Percentiles rank a stretch among this genome's conserved stretches.
Evolutionary conservation across 352 stramenopile genomes (phyloP).

Genomic region (Globisporangium irregulare): DNA sequence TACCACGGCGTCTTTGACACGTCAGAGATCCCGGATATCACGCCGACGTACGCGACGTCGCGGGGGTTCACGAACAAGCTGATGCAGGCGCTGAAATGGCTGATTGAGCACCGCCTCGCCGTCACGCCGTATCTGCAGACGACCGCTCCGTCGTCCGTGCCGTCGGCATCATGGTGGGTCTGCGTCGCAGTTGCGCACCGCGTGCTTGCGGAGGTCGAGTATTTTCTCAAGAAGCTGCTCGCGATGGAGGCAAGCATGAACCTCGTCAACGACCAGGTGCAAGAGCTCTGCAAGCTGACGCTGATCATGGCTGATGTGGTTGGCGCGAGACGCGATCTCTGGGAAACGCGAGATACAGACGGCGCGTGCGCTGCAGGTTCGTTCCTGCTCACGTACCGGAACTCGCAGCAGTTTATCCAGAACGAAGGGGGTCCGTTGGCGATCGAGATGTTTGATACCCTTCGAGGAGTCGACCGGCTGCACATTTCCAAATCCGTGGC

Average conservation of each 20-base stretch:
- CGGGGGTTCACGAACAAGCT: constrained; percentile 41
- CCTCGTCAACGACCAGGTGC: constrained; percentile 40
- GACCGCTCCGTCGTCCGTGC: constrained; percentile 20
- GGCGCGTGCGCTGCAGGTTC: constrained; percentile 39
- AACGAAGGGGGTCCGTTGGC: constrained; percentile 49
- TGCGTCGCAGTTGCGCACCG: constrained; percentile 43
- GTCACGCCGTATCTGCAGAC: constrained; percentile 30
- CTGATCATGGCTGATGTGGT: constrained; percentile 53
- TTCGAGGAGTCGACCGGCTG: constrained; percentile 40
- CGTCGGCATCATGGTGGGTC: constrained; percentile 60
- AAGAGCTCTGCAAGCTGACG: constrained; percentile 49
- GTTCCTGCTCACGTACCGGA: constrained; percentile 49
- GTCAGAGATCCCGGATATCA: constrained; percentile 43
- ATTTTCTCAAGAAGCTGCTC: constrained; percentile 60
- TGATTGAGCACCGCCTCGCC: constrained; percentile 36
- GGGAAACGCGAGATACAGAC: constrained; percentile 26
- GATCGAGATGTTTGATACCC: constrained; percentile 54
- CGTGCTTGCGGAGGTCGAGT: constrained; percentile 52
- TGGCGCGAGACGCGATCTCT: constrained; percentile 43
- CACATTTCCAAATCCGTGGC: constrained; percentile 51
- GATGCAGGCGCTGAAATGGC: constrained; percentile 48
- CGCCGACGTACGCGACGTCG: constrained; percentile 24
- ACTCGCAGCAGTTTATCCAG: constrained; percentile 61
- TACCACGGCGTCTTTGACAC: constrained; percentile 19
- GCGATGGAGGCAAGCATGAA: constrained; percentile 34